These are phyloP conservation scores for Scalesia atractyloides DNA, from an alignment of 129 eudicot genomes.

Conservation along the genomic window DNA sequence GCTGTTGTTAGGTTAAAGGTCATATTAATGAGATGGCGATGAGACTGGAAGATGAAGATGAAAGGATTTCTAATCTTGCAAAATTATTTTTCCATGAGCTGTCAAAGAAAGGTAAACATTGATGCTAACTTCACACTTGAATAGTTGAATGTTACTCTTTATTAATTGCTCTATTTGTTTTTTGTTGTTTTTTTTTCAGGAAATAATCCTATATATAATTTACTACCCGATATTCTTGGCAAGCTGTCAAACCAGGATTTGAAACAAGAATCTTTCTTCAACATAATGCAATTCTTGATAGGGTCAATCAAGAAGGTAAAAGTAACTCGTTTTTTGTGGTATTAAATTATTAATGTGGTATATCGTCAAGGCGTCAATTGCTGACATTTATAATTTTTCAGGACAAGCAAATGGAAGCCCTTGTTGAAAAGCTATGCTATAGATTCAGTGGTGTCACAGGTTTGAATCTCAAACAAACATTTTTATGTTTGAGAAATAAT, in stretches of 20 bases:
- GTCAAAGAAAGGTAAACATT: constrained; percentile 76
- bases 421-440: constrained; percentile 92
- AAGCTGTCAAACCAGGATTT: constrained; percentile 75
- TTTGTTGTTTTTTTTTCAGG: constrained; percentile 50
- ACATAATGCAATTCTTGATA: constrained; percentile 93
- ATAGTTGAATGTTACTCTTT: not conserved
- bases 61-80: constrained; percentile 88
- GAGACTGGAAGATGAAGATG: constrained; percentile 91
- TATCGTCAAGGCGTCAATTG: not conserved
- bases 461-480: constrained; percentile 17
- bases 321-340: constrained; percentile 11
- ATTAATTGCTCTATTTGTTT: constrained; percentile 13
- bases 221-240: constrained; percentile 96
- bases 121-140: constrained; percentile 1
- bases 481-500: not conserved
- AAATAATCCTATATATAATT: constrained; percentile 86
- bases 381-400: constrained; percentile 17
- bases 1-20: constrained; percentile 71
- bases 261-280: constrained; percentile 74
- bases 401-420: constrained; percentile 99
- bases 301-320: constrained; percentile 94
- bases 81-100: constrained; percentile 82
- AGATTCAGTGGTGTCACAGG: constrained; percentile 94
- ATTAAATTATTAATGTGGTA: not conserved
- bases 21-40: constrained; percentile 93